Conservation (phyloP, 768 basidiomycete species). For the Holtermannia corniformis region DNA sequence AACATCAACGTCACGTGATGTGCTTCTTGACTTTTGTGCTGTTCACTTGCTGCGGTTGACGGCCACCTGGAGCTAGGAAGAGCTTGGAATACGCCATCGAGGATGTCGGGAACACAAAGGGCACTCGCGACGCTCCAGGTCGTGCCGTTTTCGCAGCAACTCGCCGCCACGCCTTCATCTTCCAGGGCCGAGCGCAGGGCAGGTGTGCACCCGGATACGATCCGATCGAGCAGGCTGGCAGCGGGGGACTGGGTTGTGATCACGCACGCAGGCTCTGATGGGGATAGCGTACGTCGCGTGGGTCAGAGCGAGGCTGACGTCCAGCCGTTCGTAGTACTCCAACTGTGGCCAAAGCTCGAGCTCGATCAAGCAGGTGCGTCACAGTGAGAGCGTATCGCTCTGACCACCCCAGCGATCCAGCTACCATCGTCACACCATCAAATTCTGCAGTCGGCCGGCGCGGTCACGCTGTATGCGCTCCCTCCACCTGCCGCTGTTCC, state of each 20-base stretch:
- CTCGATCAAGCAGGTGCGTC: constrained; percentile 24
- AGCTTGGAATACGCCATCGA: background rate
- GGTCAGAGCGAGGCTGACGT: background rate
- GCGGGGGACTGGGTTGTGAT: constrained; percentile 38
- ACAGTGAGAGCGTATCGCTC: background rate
- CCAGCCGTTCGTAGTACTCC: constrained; percentile 6
- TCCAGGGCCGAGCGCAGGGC: constrained; percentile 11
- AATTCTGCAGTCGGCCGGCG: constrained; percentile 6
- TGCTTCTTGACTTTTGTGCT: too few species aligned
- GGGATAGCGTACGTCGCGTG: background rate
- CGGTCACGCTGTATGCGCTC: too few species aligned
- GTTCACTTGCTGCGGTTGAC: too few species aligned
- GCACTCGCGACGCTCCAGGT: background rate
- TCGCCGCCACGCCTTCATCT: background rate
- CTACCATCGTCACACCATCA: background rate
- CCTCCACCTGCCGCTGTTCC: too few species aligned
- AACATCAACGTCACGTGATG: too few species aligned
- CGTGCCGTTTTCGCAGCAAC: background rate
- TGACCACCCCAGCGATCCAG: background rate
- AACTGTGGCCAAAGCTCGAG: constrained; percentile 32
- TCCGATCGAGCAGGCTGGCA: constrained; percentile 23
- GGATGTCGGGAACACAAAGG: background rate
- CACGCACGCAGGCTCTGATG: background rate
- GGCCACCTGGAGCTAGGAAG: too few species aligned
- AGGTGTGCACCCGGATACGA: constrained; percentile 24